Evolutionary conservation across 1,139 yeast genomes (phyloP).

Genomic region (Barnettozyma hawaiiensis): DNA sequence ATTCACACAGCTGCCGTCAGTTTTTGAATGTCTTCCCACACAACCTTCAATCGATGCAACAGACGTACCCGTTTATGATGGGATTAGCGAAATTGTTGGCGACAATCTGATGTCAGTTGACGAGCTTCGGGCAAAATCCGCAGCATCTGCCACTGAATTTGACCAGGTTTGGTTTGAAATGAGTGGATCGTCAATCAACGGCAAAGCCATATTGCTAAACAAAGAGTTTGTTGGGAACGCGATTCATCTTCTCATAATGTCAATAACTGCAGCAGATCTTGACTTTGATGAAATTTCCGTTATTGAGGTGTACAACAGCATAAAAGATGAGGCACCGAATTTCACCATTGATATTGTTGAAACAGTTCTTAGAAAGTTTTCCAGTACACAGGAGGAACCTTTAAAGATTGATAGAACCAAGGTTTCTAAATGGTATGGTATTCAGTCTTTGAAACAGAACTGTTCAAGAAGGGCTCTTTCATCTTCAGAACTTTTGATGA

Average conservation of each 20-base stretch:
- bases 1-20: slow-evolving; percentile 40
- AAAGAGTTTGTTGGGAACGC: slow-evolving; percentile 33
- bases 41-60: slow-evolving; percentile 41
- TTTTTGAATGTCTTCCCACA: slow-evolving; percentile 43
- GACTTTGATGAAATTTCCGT: slow-evolving; percentile 30
- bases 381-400: slow-evolving; percentile 22
- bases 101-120: slow-evolving; percentile 28
- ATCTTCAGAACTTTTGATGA: slow-evolving; percentile 48
- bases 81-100: slow-evolving; percentile 25
- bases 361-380: slow-evolving; percentile 46
- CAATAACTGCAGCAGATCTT: slow-evolving; percentile 41
- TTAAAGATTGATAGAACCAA: slow-evolving; percentile 36
- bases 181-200: slow-evolving; percentile 53
- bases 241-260: slow-evolving; percentile 43
- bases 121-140: slow-evolving; percentile 41
- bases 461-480: slow-evolving; percentile 28
- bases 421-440: slow-evolving; percentile 57
- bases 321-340: slow-evolving; percentile 24
- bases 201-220: slow-evolving; percentile 34
- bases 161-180: slow-evolving; percentile 42
- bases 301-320: slow-evolving; percentile 25
- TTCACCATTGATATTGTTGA: slow-evolving; percentile 35
- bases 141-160: slow-evolving; percentile 56
- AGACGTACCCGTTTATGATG: slow-evolving; percentile 46
- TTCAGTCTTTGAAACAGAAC: slow-evolving; percentile 40